Conservation (phyloP, 768 basidiomycete genomes). For the Omphalotus guepiniiformis region DNA sequence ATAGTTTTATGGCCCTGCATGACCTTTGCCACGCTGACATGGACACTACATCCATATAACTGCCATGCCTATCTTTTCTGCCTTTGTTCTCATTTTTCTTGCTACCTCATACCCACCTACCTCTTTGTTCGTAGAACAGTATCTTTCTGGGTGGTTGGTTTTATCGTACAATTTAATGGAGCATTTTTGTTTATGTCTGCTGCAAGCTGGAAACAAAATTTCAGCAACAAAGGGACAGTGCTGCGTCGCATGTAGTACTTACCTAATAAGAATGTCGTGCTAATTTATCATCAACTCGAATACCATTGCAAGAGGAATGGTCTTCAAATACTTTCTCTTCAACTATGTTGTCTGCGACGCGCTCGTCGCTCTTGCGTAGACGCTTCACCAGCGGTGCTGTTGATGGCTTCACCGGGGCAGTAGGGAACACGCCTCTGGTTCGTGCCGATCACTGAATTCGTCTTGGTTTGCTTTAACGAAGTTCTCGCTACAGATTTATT, state of each 20-base stretch:
- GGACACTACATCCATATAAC: slow-evolving; percentile 6
- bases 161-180: slow-evolving; percentile 23
- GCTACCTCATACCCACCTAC: slow-evolving; percentile 19
- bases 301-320: background rate
- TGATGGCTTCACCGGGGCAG: slow-evolving; percentile 79
- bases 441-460: slow-evolving; percentile 18
- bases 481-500: slow-evolving; percentile 59
- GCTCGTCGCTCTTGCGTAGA: slow-evolving; percentile 24
- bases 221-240: background rate
- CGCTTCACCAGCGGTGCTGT: slow-evolving; percentile 42
- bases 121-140: slow-evolving; percentile 16
- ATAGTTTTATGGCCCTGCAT: slow-evolving; percentile 41
- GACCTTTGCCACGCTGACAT: slow-evolving; percentile 17
- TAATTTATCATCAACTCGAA: slow-evolving; percentile 4
- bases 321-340: slow-evolving; percentile 18
- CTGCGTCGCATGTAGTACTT: too few relatives aligned
- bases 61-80: slow-evolving; percentile 22
- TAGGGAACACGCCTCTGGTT: slow-evolving; percentile 93
- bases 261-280: slow-evolving; percentile 4
- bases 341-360: slow-evolving; percentile 31
- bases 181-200: slow-evolving; percentile 13
- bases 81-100: slow-evolving; percentile 27
- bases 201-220: slow-evolving; percentile 10
- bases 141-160: slow-evolving; percentile 19
- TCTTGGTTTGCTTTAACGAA: background rate